Evolutionary conservation across 441 rosid species (phyloP).

Genomic region (Hura crepitans): DNA sequence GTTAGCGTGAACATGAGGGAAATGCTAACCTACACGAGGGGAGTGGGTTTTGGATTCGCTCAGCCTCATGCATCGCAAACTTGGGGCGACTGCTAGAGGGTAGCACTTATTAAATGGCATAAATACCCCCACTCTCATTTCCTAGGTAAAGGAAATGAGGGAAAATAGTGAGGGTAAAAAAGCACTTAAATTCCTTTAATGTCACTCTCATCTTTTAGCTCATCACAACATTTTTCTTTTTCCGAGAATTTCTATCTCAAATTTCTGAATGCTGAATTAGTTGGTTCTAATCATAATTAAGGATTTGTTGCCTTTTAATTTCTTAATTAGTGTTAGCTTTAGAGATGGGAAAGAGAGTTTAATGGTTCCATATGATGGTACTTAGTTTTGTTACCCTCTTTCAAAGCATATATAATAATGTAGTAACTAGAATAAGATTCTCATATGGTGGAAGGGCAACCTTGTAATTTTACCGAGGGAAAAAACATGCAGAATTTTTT

Average conservation of each 20-base stretch:
- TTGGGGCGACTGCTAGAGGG: conserved; percentile 41
- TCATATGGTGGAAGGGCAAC: not conserved
- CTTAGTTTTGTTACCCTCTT: not conserved
- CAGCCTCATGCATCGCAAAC: conserved; percentile 42
- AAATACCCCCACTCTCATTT: conserved; percentile 14
- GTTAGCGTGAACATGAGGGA: conserved; percentile 43
- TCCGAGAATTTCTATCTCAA: not conserved
- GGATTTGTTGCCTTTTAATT: conserved; percentile 5
- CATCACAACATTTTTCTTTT: not conserved
- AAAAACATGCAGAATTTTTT: conserved; percentile 11
- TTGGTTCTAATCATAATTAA: not conserved
- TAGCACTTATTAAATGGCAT: not conserved
- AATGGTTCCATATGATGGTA: not conserved
- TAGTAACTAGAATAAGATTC: not conserved
- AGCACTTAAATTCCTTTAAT: not conserved
- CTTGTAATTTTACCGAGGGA: not conserved
- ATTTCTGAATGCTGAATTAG: not conserved
- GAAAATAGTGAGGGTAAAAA: not conserved
- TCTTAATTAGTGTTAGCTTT: not conserved
- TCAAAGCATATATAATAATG: not conserved
- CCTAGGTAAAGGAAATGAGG: not conserved
- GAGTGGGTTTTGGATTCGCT: conserved; percentile 49
- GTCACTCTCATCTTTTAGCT: conserved; percentile 7
- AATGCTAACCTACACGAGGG: conserved; percentile 47
- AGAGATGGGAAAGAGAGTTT: not conserved